Evolutionary conservation across 139 green algal genomes (phyloP).

Genomic region (Bryopsis sp.): DNA sequence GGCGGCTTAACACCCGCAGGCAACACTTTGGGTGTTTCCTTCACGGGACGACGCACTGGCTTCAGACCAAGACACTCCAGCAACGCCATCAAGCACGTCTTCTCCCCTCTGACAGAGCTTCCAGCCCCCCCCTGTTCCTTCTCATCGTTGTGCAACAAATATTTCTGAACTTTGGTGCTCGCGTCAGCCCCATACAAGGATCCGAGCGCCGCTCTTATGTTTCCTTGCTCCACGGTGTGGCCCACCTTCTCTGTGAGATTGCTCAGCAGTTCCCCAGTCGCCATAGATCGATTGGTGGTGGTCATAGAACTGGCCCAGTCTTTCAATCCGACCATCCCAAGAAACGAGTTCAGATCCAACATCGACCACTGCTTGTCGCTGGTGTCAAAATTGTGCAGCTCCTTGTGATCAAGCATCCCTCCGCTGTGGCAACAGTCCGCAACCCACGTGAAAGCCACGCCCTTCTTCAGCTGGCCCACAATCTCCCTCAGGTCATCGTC

Average conservation of each 20-base stretch:
- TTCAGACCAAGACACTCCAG: no score
- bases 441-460: constrained; percentile 54
- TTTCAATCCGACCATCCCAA: not conserved
- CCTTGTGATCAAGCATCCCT: constrained; percentile 43
- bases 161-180: constrained; percentile 23
- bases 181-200: constrained; percentile 22
- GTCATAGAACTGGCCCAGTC: no score
- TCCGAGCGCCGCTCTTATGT: constrained; percentile 22
- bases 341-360: not conserved
- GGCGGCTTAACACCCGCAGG: constrained; percentile 5
- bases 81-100: no score
- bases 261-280: constrained; percentile 22
- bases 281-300: constrained; percentile 27
- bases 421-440: constrained; percentile 66
- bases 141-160: no score
- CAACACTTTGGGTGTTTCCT: no score
- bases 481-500: constrained; percentile 37
- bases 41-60: no score
- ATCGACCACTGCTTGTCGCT: constrained; percentile 28
- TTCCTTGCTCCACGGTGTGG: constrained; percentile 11
- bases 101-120: no score
- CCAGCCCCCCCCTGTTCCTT: no score
- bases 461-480: constrained; percentile 27
- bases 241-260: constrained; percentile 21
- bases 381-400: constrained; percentile 39